A percentile compares a stretch with the other conserved stretches of the same genome.
These are phyloP conservation scores for Coemansia sp. DNA, from an alignment of 192 early-diverging fungal species.

Conservation along the genomic window DNA sequence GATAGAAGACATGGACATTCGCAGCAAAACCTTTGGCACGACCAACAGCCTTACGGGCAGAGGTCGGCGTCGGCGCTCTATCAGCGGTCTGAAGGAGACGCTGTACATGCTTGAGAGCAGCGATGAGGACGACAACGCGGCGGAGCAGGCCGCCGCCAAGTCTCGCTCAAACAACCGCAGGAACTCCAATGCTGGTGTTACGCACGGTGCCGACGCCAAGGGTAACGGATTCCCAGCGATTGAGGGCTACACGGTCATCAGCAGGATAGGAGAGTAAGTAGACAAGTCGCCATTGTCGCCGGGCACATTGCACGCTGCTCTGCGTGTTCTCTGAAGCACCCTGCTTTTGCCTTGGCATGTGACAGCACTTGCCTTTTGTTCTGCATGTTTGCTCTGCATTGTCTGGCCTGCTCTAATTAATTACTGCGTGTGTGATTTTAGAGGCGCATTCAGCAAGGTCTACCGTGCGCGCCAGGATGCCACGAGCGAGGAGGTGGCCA, in stretches of 20 bases:
- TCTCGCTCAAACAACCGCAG: slow-evolving; percentile 14
- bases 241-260: slow-evolving; percentile 46
- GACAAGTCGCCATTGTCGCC: background rate
- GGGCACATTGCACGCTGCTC: background rate
- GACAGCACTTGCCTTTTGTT: background rate
- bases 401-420: background rate
- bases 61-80: slow-evolving; percentile 38
- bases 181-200: slow-evolving; percentile 41
- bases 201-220: slow-evolving; percentile 20
- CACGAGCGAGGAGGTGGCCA: slow-evolving; percentile 68
- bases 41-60: slow-evolving; percentile 12
- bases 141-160: slow-evolving; percentile 1
- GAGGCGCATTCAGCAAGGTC: slow-evolving; percentile 85
- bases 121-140: slow-evolving; percentile 21
- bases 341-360: background rate
- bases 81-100: slow-evolving; percentile 31
- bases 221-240: slow-evolving; percentile 43
- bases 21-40: slow-evolving; percentile 19
- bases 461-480: slow-evolving; percentile 62
- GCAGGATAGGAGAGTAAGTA: slow-evolving; percentile 48
- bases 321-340: background rate
- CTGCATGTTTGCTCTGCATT: background rate
- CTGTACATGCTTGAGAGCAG: slow-evolving; percentile 28
- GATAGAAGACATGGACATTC: slow-evolving; percentile 17
- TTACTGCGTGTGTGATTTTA: slow-evolving; percentile 28